Evolutionary conservation across 768 basidiomycete species (phyloP), one percentile per base, ranked within the genome.

Genomic region (Hypholoma fasciculare): DNA sequence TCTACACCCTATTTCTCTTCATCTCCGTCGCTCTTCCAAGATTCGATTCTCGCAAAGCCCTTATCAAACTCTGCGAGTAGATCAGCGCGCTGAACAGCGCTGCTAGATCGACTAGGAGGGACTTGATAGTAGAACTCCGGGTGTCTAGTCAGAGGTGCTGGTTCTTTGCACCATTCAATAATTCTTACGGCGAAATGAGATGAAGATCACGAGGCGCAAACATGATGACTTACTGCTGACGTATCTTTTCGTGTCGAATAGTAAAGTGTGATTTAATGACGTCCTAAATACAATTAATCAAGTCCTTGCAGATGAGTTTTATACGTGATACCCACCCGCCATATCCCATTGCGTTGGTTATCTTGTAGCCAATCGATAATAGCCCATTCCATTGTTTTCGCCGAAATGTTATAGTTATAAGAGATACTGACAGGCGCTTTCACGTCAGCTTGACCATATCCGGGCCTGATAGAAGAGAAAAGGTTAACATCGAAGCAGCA

Each of bases 311-410:
- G 30, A 50, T 36, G 14, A 12, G 20, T 37, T 54, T n/a, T n/a
- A 52, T 54, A 52, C 40, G 36, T 37, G 26, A 14, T 17, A 67
- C 74, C 50, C 63, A 82, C 82, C 54, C 64, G 72, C 83, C 82
- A 84, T 12, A 84, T 71, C 19, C 78, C 74, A 36, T 71, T 43
- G 54, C 69, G 66, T 56, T 80, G 69, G 50, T 74, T 68, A 49
- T 80, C 78, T 39, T 75, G 64, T 47, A 84, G 62, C 83, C 83
- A 85, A 17, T 83, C 79, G 4, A 81, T 71, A 43, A 84, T 83
- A 7, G 79, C 83, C 82, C 81, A 83, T 19, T 74, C 70, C 4
- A 75, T 72, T 4, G 82, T 84, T 37, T 84, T 71, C 39, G 70
- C 59, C 4, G 72, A 61, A 23, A 78, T 73, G 57, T 80, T 68